phyloP scores from a whole-genome alignment of 257 asterid species.

The Anisodus tanguticus region DNA sequence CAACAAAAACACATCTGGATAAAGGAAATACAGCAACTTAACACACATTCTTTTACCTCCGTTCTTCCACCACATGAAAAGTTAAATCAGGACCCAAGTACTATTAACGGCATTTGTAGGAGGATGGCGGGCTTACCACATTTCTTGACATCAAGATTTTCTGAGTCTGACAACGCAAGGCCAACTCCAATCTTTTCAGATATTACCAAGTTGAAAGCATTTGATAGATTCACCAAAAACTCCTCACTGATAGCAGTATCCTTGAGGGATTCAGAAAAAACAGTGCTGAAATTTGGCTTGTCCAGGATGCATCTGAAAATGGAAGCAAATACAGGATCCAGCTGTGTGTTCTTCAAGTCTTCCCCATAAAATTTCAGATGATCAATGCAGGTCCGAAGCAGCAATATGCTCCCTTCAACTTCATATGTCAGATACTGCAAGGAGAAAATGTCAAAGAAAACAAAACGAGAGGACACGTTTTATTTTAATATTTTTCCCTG shows the following conservation, averaged over 20 bases:
- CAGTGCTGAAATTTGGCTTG: slow-evolving; percentile 79
- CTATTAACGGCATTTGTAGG: slow-evolving; percentile 13
- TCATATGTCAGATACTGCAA: slow-evolving; percentile 68
- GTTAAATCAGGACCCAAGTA: not conserved
- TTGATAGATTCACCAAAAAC: slow-evolving; percentile 68
- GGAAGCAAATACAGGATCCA: slow-evolving; percentile 69
- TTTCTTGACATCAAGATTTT: slow-evolving; percentile 62
- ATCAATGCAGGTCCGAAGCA: slow-evolving; percentile 74
- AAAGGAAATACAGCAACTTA: not conserved
- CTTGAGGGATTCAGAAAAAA: slow-evolving; percentile 68
- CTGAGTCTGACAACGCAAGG: slow-evolving; percentile 84
- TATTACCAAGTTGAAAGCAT: slow-evolving; percentile 58
- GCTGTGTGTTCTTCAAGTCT: slow-evolving; percentile 63
- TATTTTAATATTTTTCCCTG: not conserved
- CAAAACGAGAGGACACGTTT: not conserved
- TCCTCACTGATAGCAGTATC: slow-evolving; percentile 62
- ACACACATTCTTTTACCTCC: not conserved
- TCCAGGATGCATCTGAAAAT: slow-evolving; percentile 71
- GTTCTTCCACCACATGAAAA: not conserved
- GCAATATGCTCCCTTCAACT: slow-evolving; percentile 72
- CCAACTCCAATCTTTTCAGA: slow-evolving; percentile 84
- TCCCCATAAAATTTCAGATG: slow-evolving; percentile 58
- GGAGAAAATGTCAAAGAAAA: slow-evolving; percentile 5
- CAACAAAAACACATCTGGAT: slow-evolving; percentile 6
- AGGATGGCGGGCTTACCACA: slow-evolving; percentile 66